Conservation (phyloP, 2,329 filamentous ascomycete genomes). For the Apiospora saccharicola region DNA sequence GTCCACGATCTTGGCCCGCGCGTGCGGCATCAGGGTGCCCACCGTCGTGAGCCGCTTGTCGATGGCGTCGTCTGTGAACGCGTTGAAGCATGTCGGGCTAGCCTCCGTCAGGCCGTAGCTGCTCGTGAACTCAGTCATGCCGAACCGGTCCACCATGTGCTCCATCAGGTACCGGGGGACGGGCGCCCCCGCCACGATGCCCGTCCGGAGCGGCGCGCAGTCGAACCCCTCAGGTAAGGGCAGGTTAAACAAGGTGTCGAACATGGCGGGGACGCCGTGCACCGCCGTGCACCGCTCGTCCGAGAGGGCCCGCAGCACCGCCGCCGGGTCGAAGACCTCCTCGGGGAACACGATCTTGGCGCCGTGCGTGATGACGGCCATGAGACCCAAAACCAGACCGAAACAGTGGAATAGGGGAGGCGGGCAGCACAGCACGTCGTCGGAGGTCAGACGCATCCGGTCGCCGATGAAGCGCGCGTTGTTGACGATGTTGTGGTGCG, state of each 20-base stretch:
- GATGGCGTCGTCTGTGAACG: slow-evolving; percentile 76
- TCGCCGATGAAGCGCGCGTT: slow-evolving; percentile 77
- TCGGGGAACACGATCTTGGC: slow-evolving; percentile 79
- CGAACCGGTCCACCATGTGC: slow-evolving; percentile 72
- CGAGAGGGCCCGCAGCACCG: slow-evolving; percentile 71
- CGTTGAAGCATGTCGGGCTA: slow-evolving; percentile 82
- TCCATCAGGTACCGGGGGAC: slow-evolving; percentile 80
- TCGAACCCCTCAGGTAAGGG: slow-evolving; percentile 51
- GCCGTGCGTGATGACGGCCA: slow-evolving; percentile 77
- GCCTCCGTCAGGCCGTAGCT: slow-evolving; percentile 80
- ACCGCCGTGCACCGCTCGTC: slow-evolving; percentile 76
- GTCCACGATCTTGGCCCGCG: slow-evolving; percentile 79
- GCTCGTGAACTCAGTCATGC: slow-evolving; percentile 77
- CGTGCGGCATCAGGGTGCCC: slow-evolving; percentile 78
- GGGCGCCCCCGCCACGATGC: slow-evolving; percentile 80
- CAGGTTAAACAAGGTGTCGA: slow-evolving; percentile 67
- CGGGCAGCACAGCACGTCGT: slow-evolving; percentile 79
- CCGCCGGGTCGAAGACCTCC: slow-evolving; percentile 74
- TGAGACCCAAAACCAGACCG: slow-evolving; percentile 77
- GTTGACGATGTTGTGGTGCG: slow-evolving; percentile 71
- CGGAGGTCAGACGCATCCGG: slow-evolving; percentile 71
- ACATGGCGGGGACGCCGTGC: slow-evolving; percentile 87
- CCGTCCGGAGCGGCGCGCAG: slow-evolving; percentile 69
- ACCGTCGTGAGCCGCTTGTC: slow-evolving; percentile 74
- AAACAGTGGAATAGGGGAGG: slow-evolving; percentile 89